Percentiles rank a stretch among this genome's conserved stretches.
Conservation (phyloP, 257 asterid genomes). For the Primulina huaijiensis region DNA sequence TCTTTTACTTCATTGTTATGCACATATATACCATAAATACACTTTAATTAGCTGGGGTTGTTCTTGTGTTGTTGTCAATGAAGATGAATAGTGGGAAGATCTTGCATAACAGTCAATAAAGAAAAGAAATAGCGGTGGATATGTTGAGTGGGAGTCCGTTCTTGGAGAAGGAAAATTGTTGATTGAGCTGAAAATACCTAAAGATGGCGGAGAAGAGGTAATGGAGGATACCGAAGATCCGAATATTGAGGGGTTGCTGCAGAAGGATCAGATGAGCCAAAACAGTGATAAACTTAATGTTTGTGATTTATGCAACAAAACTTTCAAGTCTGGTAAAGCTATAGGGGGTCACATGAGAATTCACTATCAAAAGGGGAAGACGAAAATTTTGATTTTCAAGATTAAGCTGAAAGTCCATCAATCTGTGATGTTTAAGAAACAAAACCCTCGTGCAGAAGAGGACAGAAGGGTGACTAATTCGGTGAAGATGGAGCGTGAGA, state of each 20-base stretch:
- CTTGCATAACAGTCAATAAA: conserved; percentile 13
- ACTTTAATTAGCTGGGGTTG: conserved; percentile 6
- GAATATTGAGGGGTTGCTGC: neutral
- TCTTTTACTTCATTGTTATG: neutral
- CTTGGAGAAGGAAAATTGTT: conserved; percentile 22
- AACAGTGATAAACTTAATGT: conserved; percentile 25
- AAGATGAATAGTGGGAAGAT: conserved; percentile 28
- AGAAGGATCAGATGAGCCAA: neutral
- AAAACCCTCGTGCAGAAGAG: neutral
- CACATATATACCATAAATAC: neutral
- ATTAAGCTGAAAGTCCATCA: conserved; percentile 18
- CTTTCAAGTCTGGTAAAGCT: conserved; percentile 65
- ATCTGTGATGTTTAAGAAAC: conserved; percentile 23
- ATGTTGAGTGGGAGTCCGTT: conserved; percentile 5
- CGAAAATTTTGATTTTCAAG: conserved; percentile 15
- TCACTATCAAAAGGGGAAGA: conserved; percentile 37
- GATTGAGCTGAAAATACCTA: conserved; percentile 29
- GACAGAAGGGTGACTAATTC: conserved; percentile 3
- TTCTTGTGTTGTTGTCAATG: conserved; percentile 29
- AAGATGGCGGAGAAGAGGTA: conserved; percentile 12
- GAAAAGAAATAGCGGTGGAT: conserved; percentile 1
- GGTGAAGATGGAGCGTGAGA: neutral
- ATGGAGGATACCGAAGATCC: neutral
- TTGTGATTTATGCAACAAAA: conserved; percentile 49
- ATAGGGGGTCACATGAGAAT: conserved; percentile 84